Base-by-base conservation (phyloP, 148 eudicot species). In the Beta vulgaris region DNA sequence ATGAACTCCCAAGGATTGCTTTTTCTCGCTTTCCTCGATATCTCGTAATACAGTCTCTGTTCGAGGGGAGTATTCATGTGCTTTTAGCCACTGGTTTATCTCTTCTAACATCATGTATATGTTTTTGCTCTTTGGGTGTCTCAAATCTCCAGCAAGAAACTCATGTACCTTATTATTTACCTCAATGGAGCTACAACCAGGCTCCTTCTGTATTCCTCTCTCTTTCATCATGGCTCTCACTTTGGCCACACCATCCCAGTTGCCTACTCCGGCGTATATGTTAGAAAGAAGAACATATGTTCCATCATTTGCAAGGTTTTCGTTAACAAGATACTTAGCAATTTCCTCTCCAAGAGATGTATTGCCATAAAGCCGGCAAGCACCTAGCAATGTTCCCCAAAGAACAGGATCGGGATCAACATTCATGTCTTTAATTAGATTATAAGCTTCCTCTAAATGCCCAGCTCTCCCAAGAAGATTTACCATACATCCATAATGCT, bases 401-500 rank as follows among this genome's bases (percentile, higher is more conserved):
- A 92, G 57, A 36, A 92, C 85, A 21, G 88, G 82, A 59, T 95
- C 96, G 0, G 93, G 87, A 19, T 86, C 79, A 18, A 84, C 68
- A 21, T 73, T 63, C 93, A 88, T 84, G 67, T 57, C 68, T 76
- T 80, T 85, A 25, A 89, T 74, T 69, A 95, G 92, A 69, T 80
- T 79, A 54, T 87, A 95, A 44, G 99, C 99, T 82, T 92, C 96
- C 40, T 90, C 87, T 36, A 95, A 69, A 40, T 79, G 65, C 40
- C 97, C 92, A 19, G 92, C 96, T 26, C 97, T 88, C 29, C 97
- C 91, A 11, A 95, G 90, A 74, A 95, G 87, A 83, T 95, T 89
- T 53, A 92, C 97, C 99, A 95, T 88, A 78, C 99, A 92, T 34
- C 99, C 99, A 58, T 90, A 92, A 76, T 95, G 99, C 86, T 92